Evolutionary conservation across 2,329 filamentous ascomycete species (phyloP), one percentile per base, ranked within the genome.

Genomic region (Xylaria sp.): DNA sequence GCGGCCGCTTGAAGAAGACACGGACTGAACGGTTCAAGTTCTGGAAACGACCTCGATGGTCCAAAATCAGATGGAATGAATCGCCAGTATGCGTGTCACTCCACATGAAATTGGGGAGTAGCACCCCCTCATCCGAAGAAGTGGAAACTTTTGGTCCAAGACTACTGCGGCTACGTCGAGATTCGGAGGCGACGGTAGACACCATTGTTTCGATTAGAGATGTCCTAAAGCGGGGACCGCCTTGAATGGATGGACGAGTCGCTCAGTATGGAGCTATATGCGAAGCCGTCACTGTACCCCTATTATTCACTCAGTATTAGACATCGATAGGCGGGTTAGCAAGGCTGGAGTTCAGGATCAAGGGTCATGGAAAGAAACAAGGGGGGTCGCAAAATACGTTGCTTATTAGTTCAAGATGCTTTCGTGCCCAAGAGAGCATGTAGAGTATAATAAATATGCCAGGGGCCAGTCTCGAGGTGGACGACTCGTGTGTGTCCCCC

Each of bases 41-140:
- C 50, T 66, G 63, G 65, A 66, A 65, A 20, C 54, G 63, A 43
- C 62, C 63, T 34, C 52, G 56, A 29, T 63, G 62, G 63, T 58
- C 56, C 41, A 54, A 60, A 29, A 49, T 62, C 19, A 50, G 45
- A 40, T 64, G 64, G 61, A 49, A 57, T 34, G 51, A 41, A 22
- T 57, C 55, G 9, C 54, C 53, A 45, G 54, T 57, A 39, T 20
- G 20, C 41, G 21, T 52, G n/a, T 21, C 56, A 40, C 60, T 58
- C 44, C 50, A 57, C 43, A 43, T 55, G 7, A 61, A 43, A 22
- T 42, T 50, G 19, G 56, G 51, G 41, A 57, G 53, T 20, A 39
- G 45, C 20, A 57, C 44, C 7, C 38, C 50, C 46, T 59, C 44
- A 2, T 21, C 56, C 21, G 46, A 18, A 21, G 52, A 60, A 29